Base-by-base conservation (phyloP, 192 early-diverging fungal species). In the Entomortierella chlamydospora region DNA sequence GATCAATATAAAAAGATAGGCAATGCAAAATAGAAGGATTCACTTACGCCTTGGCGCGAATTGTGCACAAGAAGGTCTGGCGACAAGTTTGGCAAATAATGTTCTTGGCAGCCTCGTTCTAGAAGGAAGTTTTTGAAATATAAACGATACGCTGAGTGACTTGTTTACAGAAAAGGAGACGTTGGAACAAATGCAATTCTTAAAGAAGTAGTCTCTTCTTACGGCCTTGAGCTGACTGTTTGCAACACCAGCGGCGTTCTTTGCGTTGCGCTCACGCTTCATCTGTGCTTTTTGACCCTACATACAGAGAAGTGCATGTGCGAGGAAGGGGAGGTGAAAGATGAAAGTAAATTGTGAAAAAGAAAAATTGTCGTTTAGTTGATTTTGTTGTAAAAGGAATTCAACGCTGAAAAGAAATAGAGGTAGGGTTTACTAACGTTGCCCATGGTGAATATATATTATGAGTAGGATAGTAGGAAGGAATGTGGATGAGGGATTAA, bases 71-170 rank as follows among this genome's bases (percentile, higher is more conserved):
- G 82, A 97, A 97, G 20, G 92, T 92, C 69, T 91, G 90, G 43
- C 87, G 80, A 87, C 95, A 97, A 17, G 90, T 84, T 56, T 85
- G 70, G 85, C 95, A 97, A 34, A 91, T 84, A 66, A 92, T 88
- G 70, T 73, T 93, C 82, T 92, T 94, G 31, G 95, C 94, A 31
- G 87, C 87, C 64, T 93, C 90, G 79, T 97, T 97, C 91, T 89
- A 81, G 9, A 47, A 37, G 28, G 4, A 31, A 49, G 10, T 31
- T n/a, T 37, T 30, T 7, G 18, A 11, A n/a, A n/a, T n/a, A n/a
- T n/a, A n/a, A n/a, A n/a, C n/a, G n/a, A n/a, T n/a, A n/a, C n/a
- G n/a, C n/a, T n/a, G n/a, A n/a, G n/a, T n/a, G n/a, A n/a, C n/a
- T n/a, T n/a, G n/a, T n/a, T n/a, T n/a, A n/a, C n/a, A n/a, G n/a